These are phyloP conservation scores for Malassezia furfur DNA, from an alignment of 1,284 basidiomycete genomes.

Conservation along the genomic window DNA sequence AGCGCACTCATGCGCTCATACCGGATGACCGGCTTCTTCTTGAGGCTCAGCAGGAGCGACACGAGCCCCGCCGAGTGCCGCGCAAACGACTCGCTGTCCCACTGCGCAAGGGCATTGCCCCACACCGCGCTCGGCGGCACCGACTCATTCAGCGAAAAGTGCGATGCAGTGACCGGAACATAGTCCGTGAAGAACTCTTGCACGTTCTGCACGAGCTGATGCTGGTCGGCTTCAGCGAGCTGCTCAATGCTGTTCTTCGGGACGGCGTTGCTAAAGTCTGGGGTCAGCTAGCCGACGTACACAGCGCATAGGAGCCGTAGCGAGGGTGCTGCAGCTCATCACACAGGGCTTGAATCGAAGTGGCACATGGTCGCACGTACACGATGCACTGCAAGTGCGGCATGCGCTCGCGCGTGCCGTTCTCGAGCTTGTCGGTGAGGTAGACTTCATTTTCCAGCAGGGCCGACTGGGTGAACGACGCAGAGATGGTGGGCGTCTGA, in stretches of 20 bases:
- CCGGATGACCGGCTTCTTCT: conserved; percentile 86
- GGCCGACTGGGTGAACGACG: conserved; percentile 86
- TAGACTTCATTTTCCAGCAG: conserved; percentile 94
- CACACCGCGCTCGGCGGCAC: conserved; percentile 55
- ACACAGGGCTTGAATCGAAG: conserved; percentile 71
- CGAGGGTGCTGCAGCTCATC: conserved; percentile 67
- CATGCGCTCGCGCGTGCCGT: conserved; percentile 57
- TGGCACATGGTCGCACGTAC: conserved; percentile 71
- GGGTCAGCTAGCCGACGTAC: conserved; percentile 6
- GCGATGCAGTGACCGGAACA: conserved; percentile 56
- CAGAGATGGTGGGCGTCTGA: conserved; percentile 76
- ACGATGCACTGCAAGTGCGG: conserved; percentile 94
- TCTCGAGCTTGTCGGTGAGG: conserved; percentile 92
- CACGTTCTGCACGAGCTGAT: conserved; percentile 90
- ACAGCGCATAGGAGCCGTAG: conserved; percentile 82
- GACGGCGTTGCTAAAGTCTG: conserved; percentile 74
- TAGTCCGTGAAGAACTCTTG: conserved; percentile 44
- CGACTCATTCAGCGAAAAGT: conserved; percentile 67
- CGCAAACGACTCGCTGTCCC: conserved; percentile 65
- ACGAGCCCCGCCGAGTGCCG: conserved; percentile 71
- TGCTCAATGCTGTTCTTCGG: conserved; percentile 84
- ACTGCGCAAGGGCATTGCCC: conserved; percentile 56
- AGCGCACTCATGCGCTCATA: conserved; percentile 88
- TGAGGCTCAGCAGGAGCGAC: conserved; percentile 80
- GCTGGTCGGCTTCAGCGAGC: conserved; percentile 86